Base-by-base conservation (phyloP, 2,329 filamentous ascomycete species). In the Aspergillus thermomutatus region DNA sequence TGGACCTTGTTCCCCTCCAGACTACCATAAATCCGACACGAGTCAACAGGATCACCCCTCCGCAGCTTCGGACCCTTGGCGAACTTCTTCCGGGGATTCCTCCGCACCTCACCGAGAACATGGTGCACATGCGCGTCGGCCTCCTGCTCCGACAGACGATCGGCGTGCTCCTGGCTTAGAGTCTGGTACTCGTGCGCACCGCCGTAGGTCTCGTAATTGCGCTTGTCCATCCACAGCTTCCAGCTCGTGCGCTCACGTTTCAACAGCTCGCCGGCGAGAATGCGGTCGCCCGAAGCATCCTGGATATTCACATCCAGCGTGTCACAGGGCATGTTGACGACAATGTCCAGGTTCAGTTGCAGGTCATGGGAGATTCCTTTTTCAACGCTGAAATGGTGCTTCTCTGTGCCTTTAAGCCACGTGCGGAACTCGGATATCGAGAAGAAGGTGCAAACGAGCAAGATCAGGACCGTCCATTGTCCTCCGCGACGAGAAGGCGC, bases 261-360 rank as follows among this genome's bases (percentile, higher is more conserved):
- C 60, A 99, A 80, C 61, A 87, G 80, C 40, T 87, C 81, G 3
- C 84, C 90, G 2, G 94, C 94, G 28, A 96, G 82, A 67, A 97
- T 96, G 61, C 90, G 87, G 74, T 99, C 94, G 52, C 94, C 92
- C 0, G 91, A 86, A 2, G 93, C 92, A 74, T 99, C 94, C 79
- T 97, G 94, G 51, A 99, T 92, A 77, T 99, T 97, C 75, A 99
- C 81, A 77, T 96, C 90, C n/a, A 99, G 78, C 70, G 95, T 88
- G 56, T 82, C 78, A 80, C 94, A 99, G 65, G 82, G 79, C 94
- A 99, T 99, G 52, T 83, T 83, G 50, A 99, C 82, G 4, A 97
- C 90, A n/a, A 95, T 81, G 75, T 99, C 94, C 56, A 99, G 80
- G 78, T 99, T 99, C 77, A 99, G 89, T 76, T 97, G 92, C 73